phyloP scores from a whole-genome alignment of 139 green algal species.

The Ettlia oleoabundans region DNA sequence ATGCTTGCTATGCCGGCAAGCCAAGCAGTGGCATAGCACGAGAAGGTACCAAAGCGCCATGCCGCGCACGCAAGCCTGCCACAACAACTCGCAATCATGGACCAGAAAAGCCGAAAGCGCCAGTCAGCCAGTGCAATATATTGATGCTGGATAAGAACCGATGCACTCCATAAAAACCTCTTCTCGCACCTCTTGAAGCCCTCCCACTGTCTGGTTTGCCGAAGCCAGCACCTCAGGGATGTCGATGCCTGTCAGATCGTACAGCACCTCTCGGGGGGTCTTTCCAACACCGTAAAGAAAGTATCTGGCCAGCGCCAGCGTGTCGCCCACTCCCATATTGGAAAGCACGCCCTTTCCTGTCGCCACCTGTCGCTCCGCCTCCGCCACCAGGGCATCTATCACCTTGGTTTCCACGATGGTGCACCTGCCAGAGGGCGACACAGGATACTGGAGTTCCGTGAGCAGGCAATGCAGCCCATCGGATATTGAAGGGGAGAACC shows the following conservation, averaged over 20 bases:
- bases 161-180: not conserved
- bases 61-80: too few relatives aligned
- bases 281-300: conserved; percentile 8
- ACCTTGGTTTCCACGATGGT: conserved; percentile 11
- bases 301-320: conserved; percentile 9
- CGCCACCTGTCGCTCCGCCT: not conserved
- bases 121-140: too few relatives aligned
- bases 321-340: conserved; percentile 1
- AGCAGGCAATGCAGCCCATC: too few relatives aligned
- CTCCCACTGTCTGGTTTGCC: not conserved
- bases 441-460: too few relatives aligned
- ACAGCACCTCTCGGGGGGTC: not conserved
- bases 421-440: not conserved
- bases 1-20: too few relatives aligned
- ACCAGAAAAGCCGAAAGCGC: too few relatives aligned
- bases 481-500: too few relatives aligned
- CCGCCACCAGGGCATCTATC: not conserved
- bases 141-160: too few relatives aligned
- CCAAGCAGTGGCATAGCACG: too few relatives aligned
- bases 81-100: too few relatives aligned
- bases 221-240: not conserved
- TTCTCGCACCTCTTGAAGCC: not conserved
- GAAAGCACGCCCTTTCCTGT: not conserved
- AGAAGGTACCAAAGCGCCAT: too few relatives aligned
- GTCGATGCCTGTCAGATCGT: not conserved